Evolutionary conservation across 345 rosid species (phyloP).

Genomic region (Pugionium cornutum): DNA sequence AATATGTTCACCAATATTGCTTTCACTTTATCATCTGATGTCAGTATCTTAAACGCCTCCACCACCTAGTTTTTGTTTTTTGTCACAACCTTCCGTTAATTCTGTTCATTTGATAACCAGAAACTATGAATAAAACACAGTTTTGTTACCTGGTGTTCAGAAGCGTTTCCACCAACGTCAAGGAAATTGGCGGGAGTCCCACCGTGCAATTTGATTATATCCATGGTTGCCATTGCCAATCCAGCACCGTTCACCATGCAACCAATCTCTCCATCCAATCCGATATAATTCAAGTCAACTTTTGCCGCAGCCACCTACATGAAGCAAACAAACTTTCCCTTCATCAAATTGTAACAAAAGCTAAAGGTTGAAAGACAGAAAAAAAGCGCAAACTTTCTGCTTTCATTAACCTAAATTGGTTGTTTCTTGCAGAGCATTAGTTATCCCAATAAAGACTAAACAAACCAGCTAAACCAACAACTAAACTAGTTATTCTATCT

Average conservation of each 20-base stretch:
- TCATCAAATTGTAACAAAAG: too few relatives aligned
- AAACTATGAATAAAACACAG: not conserved
- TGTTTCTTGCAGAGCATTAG: too few relatives aligned
- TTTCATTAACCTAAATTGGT: too few relatives aligned
- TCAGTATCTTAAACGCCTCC: constrained; percentile 96
- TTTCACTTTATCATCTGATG: constrained; percentile 97
- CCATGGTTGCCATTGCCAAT: constrained; percentile 99
- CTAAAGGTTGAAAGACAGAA: too few relatives aligned
- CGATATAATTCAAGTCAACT: constrained; percentile 97
- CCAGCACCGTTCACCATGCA: constrained; percentile 99
- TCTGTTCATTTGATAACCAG: not conserved
- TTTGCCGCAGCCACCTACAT: constrained; percentile 86
- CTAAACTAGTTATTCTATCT: too few relatives aligned
- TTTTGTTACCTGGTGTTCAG: constrained; percentile 75
- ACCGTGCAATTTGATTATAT: constrained; percentile 94
- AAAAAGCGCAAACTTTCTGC: too few relatives aligned
- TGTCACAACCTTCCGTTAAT: not conserved
- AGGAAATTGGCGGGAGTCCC: constrained; percentile 99
- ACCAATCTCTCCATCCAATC: constrained; percentile 90
- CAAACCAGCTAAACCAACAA: too few relatives aligned
- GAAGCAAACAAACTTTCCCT: constrained; percentile 16
- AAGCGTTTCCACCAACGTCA: constrained; percentile 98
- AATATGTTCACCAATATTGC: constrained; percentile 97
- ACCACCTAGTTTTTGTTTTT: constrained; percentile 55
- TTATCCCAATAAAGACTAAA: too few relatives aligned